Evolutionary conservation across 345 rosid genomes (phyloP), one percentile per base, ranked within the genome.

Genomic region (Corymbia maculata): DNA sequence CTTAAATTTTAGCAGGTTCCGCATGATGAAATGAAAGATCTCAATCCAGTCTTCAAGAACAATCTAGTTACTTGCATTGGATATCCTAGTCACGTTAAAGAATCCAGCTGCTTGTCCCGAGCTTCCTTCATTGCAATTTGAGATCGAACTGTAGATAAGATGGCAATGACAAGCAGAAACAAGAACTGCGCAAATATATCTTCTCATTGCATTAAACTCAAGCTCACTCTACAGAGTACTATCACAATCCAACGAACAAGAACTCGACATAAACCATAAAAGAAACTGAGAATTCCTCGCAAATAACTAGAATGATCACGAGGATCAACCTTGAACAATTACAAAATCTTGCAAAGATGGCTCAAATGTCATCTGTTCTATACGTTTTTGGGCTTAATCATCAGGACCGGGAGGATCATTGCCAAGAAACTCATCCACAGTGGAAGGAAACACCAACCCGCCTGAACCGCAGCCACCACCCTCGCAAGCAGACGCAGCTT

Each of bases 391-490:
- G 82, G 49, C 82, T 42, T 9, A 75, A 75, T 44, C 82, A 3
- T 75, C 82, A 13, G 49, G 52, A 45, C 51, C 84, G 4, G 96
- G 96, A 15, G 94, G 93, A 87, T 92, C 93, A 51, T 86, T 87
- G 86, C 89, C 92, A 70, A 93, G 87, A 80, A 92, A 92, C 87
- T 89, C 94, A 19, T 87, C 91, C 15, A 94, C 88, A 42, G 91
- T 87, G 9, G 90, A 90, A 82, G 96, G 94, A 87, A 94, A 94
- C 91, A 93, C 93, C 85, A 93, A 86, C 66, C 86, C 90, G 21
- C 90, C 90, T 80, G 61, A 87, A 57, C 66, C 88, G 85, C 36
- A 90, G 51, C 89, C 93, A 36, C 52, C 88, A 44, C 61, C 75
- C 52, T 86, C 89, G 28, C 55, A 79, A 4, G 61, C 89, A 57